Evolutionary conservation across 75 land plant species (phyloP).

Genomic region (Chamaecyparis obtusa): DNA sequence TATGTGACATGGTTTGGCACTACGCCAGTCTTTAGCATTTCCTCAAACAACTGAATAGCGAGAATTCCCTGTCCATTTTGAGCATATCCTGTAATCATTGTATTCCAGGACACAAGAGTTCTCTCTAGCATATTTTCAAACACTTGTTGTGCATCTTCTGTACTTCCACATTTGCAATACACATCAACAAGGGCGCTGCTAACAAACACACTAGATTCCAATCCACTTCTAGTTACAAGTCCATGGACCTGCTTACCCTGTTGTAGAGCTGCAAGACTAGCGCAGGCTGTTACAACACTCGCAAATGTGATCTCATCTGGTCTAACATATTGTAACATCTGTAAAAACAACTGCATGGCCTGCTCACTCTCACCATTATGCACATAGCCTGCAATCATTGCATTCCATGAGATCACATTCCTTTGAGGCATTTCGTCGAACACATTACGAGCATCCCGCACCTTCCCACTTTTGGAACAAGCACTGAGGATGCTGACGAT

Average conservation of each 20-base stretch:
- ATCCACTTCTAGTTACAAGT: constrained; percentile 30
- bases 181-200: constrained; percentile 41
- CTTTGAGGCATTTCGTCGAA: constrained; percentile 43
- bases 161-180: constrained; percentile 35
- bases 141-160: constrained; percentile 33
- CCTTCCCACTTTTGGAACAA: constrained; percentile 8
- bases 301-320: constrained; percentile 34
- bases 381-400: constrained; percentile 45
- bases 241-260: constrained; percentile 36
- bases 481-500: constrained; percentile 18
- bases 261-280: constrained; percentile 5
- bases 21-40: constrained; percentile 5
- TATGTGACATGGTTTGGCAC: constrained; percentile 13
- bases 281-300: constrained; percentile 32
- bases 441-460: constrained; percentile 32
- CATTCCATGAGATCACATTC: constrained; percentile 47
- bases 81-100: constrained; percentile 61
- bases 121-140: constrained; percentile 33
- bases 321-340: constrained; percentile 31
- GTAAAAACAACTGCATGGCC: constrained; percentile 19
- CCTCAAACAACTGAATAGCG: constrained; percentile 9
- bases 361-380: constrained; percentile 28
- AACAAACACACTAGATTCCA: constrained; percentile 36
- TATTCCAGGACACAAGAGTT: constrained; percentile 63
- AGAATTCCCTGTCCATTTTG: not conserved